phyloP scores from a whole-genome alignment of 768 basidiomycete genomes.

The Boletus sp. region DNA sequence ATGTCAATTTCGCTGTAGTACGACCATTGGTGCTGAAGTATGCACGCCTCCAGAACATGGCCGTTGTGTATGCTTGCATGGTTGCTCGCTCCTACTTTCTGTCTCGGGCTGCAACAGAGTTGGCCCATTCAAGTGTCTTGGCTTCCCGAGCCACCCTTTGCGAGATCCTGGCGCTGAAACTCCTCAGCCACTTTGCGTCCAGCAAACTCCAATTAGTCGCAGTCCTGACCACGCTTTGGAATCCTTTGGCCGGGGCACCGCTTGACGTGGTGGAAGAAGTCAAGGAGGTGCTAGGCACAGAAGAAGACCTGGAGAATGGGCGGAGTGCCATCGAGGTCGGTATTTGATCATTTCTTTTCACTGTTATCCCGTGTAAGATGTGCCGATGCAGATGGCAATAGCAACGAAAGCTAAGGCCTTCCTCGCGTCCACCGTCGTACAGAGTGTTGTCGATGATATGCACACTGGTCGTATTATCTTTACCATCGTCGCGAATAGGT shows the following conservation, averaged over 20 bases:
- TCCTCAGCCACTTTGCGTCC: conserved; percentile 69
- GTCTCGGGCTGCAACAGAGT: conserved; percentile 59
- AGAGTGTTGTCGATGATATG: conserved; percentile 84
- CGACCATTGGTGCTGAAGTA: conserved; percentile 77
- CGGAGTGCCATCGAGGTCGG: conserved; percentile 85
- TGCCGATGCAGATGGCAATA: conserved; percentile 70
- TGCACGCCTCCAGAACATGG: conserved; percentile 71
- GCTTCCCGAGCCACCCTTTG: conserved; percentile 71
- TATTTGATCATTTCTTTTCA: conserved; percentile 9
- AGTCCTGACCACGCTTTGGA: conserved; percentile 80
- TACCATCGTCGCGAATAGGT: conserved; percentile 56
- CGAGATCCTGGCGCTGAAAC: conserved; percentile 87
- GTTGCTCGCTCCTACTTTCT: conserved; percentile 79
- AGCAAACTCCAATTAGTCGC: conserved; percentile 73
- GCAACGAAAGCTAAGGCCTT: conserved; percentile 82
- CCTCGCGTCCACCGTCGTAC: conserved; percentile 76
- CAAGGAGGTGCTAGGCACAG: conserved; percentile 50
- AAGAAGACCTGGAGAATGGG: conserved; percentile 56
- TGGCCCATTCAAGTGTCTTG: conserved; percentile 77
- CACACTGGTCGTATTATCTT: conserved; percentile 78
- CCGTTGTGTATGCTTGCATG: conserved; percentile 72
- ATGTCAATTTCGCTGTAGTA: conserved; percentile 77
- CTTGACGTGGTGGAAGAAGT: conserved; percentile 65
- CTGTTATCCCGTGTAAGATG: background rate
- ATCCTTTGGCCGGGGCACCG: conserved; percentile 76